Conservation (phyloP, 2,329 filamentous ascomycete species). For the Botrytis byssoidea region DNA sequence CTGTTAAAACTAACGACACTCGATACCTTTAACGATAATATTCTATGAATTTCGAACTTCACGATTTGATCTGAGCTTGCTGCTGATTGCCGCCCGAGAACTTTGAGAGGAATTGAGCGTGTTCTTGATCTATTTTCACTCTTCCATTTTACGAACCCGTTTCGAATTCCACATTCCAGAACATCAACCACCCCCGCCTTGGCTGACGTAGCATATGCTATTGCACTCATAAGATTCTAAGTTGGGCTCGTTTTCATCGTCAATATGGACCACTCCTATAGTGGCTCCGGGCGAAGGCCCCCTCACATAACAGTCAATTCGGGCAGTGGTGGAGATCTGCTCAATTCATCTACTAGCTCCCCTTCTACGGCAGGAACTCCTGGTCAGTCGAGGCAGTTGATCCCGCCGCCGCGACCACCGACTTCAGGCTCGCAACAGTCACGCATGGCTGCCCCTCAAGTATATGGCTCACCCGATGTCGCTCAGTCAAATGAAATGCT, state of each 20-base stretch:
- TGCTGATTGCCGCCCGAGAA: background rate
- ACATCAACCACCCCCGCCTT: slow-evolving; percentile 6
- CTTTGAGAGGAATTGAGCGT: background rate
- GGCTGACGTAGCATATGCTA: slow-evolving; percentile 15
- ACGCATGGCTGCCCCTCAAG: slow-evolving; percentile 21
- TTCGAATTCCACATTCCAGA: slow-evolving; percentile 13
- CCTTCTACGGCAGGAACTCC: slow-evolving; percentile 35
- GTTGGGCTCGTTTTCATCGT: background rate
- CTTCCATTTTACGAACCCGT: slow-evolving; percentile 1
- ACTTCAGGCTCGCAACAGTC: slow-evolving; percentile 23
- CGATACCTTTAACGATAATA: background rate
- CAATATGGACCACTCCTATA: slow-evolving; percentile 19
- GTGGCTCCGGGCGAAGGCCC: slow-evolving; percentile 35
- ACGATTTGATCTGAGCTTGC: background rate
- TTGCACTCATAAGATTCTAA: slow-evolving; percentile 6
- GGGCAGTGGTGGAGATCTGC: slow-evolving; percentile 50
- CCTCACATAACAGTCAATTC: slow-evolving; percentile 66
- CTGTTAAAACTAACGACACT: background rate
- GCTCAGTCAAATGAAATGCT: slow-evolving; percentile 48
- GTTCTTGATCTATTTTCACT: slow-evolving; percentile 9
- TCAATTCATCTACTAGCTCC: slow-evolving; percentile 42
- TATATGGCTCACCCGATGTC: slow-evolving; percentile 33
- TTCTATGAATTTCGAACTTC: background rate
- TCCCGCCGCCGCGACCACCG: slow-evolving; percentile 29
- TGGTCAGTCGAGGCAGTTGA: slow-evolving; percentile 35